Evolutionary conservation across 768 basidiomycete genomes (phyloP), one percentile per base, ranked within the genome.

Genomic region (Boletus reticulatus): DNA sequence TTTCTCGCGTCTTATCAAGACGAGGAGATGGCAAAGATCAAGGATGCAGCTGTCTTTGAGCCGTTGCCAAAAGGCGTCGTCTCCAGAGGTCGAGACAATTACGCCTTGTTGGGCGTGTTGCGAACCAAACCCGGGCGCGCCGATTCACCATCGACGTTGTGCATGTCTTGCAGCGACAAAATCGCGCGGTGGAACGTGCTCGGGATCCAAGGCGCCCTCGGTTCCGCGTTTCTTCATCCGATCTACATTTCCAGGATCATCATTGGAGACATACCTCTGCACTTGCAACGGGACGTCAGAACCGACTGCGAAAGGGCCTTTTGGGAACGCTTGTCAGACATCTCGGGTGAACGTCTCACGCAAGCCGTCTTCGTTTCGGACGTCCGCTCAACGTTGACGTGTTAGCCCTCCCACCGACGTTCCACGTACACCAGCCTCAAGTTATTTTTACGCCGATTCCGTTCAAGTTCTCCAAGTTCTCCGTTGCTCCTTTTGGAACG

Each of bases 121-220:
- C 89, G 95, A 32, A 97, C 96, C 1, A 98, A 98, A 66, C 95
- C 95, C 6, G 96, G 94, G 3, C 84, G 95, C 50, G 89, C 92
- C 0, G 95, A 98, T 66, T 88, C 94, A 0, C 86, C 86, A 0
- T 84, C 85, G 0, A 92, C 95, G 2, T 68, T 82, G 0, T 92
- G 82, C 64, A 91, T 97, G 87, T 92, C 94, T 0, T 98, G 95
- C 72, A 92, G 89, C 61, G 95, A 98, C 69, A 98, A 98, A 72
- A 87, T 98, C 41, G 92, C 93, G 0, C 73, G 81, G 6, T 98
- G 94, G 94, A 84, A 79, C 52, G 81, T 88, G 0, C 75, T 93
- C 4, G 95, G 95, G 0, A 76, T 96, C 24, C 93, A 96, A 65
- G 95, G 96, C 4, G 87, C 90, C 2, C 74, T 97, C 46, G 81